Base-by-base conservation (phyloP, 2,329 filamentous ascomycete genomes). In the Basipetospora chlamydospora region DNA sequence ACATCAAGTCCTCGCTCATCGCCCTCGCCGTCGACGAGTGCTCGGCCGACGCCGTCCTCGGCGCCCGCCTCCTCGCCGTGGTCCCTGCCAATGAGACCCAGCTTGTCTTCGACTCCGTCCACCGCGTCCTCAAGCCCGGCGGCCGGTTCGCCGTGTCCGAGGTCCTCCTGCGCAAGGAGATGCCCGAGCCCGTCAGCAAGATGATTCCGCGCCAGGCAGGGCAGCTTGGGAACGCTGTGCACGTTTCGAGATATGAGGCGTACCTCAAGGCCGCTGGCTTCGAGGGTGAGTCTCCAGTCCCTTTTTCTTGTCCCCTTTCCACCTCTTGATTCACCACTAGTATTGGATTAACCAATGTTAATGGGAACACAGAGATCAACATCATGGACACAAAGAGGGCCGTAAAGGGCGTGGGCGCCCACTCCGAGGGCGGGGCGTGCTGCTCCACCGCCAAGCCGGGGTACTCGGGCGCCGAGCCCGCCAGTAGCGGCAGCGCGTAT, bases 341-440 rank as follows among this genome's bases (percentile, higher is more conserved):
- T n/a, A n/a, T n/a, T n/a, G n/a, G n/a, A n/a, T n/a, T n/a, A n/a
- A n/a, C n/a, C n/a, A n/a, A n/a, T n/a, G n/a, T n/a, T n/a, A n/a
- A n/a, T n/a, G n/a, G n/a, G n/a, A n/a, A n/a, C n/a, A n/a, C n/a
- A 38, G 35, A 26, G 11, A 38, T 38, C 15, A 17, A 15, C 16
- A 33, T 38, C 18, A 25, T 18, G n/a, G 35, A 38, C 22, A 33
- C 29, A 7, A 26, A 26, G 28, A 26, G 23, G 10, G 29, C 26
- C 26, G 12, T 33, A 21, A 33, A 32, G 22, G 11, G 22, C 22
- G 6, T 23, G 6, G 22, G 11, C 6, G 11, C 6, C 6, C 22
- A 23, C 6, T 23, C 6, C 11, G 6, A 23, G 22, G 22, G 22
- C 22, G 6, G 6, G 6, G 11, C 22, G 6, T 23, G 22, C 22